Base-by-base conservation (phyloP, 352 stramenopile species). In the Globisporangium nunn region DNA sequence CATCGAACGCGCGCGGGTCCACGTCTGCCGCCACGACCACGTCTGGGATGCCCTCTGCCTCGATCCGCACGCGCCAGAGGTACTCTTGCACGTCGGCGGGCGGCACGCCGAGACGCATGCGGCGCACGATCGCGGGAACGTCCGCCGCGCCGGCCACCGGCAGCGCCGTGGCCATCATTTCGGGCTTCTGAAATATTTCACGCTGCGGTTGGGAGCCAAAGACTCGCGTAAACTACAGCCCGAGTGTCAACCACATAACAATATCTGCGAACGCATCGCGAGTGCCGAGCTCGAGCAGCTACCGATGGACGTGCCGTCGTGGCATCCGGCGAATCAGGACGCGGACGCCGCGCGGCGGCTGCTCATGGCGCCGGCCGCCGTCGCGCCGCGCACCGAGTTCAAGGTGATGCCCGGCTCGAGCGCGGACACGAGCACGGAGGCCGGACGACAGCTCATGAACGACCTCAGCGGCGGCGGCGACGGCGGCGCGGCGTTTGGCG, bases 31-130 rank as follows among this genome's bases (percentile, higher is more conserved):
- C 69, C 23, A 84, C 76, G 50, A 91, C 83, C 49, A 94, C 72
- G 57, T 92, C 75, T 11, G 84, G 81, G 54, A 94, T 87, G 31
- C 66, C 72, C 52, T 90, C 78, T 15, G 81, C 84, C 66, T 94
- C 84, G 28, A 89, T 62, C 14, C 84, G 76, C 51, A 94, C 84
- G 29, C 84, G 75, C 84, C 84, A 94, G 6, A 94, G 64, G 64
- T 94, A 94, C 66, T 94, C 84, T 58, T 94, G 80, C 4, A 88
- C 84, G 55, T 92, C 74, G 28, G 74, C 68, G 0, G 84, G 84
- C 1, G 84, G 84, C 1, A 87, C 8, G 6, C 72, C 78, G 43
- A 77, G 67, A 44, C 76, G 68, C 81, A 92, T 92, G 50, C 79
- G 75, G 51, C 64, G 56, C 18, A 68, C 65, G 58, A 91, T 87